These are phyloP conservation scores for Scortechinia acanthostroma DNA, from an alignment of 2,329 filamentous ascomycete genomes.

Conservation along the genomic window DNA sequence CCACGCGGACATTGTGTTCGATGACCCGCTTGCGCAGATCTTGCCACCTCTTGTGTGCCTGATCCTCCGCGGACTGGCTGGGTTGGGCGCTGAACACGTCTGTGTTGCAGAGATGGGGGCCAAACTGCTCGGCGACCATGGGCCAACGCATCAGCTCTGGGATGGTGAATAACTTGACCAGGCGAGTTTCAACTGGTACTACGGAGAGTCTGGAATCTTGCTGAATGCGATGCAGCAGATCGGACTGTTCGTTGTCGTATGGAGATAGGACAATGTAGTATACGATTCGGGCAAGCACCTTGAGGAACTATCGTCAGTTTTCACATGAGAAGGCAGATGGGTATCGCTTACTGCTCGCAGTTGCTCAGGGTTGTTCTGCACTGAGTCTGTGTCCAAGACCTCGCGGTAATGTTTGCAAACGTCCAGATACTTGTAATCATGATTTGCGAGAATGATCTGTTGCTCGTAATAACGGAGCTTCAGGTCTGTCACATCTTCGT, in stretches of 20 bases:
- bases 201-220: slow-evolving; percentile 75
- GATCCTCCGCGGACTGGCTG: slow-evolving; percentile 64
- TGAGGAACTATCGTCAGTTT: slow-evolving; percentile 7
- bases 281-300: slow-evolving; percentile 90
- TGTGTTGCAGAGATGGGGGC: slow-evolving; percentile 76
- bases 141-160: slow-evolving; percentile 98
- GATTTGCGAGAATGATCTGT: slow-evolving; percentile 90
- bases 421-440: slow-evolving; percentile 94
- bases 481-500: slow-evolving; percentile 89
- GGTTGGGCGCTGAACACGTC: slow-evolving; percentile 76
- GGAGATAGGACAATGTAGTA: slow-evolving; percentile 95
- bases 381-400: slow-evolving; percentile 89
- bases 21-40: slow-evolving; percentile 97
- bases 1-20: slow-evolving; percentile 94
- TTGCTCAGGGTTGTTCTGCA: slow-evolving; percentile 81
- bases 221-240: slow-evolving; percentile 87
- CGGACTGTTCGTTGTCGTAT: slow-evolving; percentile 97
- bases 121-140: slow-evolving; percentile 80
- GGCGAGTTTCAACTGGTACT: slow-evolving; percentile 72
- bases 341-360: slow-evolving; percentile 78
- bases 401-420: slow-evolving; percentile 97
- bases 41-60: slow-evolving; percentile 81
- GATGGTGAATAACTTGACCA: slow-evolving; percentile 90
- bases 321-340: too few species aligned
- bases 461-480: slow-evolving; percentile 97